Conservation (phyloP, 1,139 yeast genomes). For the Geotrichum candidum region DNA sequence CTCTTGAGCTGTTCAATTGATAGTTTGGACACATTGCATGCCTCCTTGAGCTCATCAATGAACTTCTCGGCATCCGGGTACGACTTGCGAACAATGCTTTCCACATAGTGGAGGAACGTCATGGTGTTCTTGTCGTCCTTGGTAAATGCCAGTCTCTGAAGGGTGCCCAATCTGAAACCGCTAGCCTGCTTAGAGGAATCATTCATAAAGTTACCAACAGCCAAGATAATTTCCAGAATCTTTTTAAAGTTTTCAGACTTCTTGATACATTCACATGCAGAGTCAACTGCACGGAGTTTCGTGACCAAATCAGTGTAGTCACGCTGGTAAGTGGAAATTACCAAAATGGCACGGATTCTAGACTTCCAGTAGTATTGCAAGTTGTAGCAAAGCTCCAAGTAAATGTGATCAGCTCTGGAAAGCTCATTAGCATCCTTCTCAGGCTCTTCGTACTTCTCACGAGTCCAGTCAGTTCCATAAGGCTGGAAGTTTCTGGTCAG, state of each 20-base stretch:
- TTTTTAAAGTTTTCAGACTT: conserved; percentile 60
- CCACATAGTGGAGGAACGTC: conserved; percentile 84
- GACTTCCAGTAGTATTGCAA: conserved; percentile 80
- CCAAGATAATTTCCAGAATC: conserved; percentile 68
- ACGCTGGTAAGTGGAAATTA: conserved; percentile 60
- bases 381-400: conserved; percentile 70
- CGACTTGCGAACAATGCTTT: conserved; percentile 64
- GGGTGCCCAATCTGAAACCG: conserved; percentile 78
- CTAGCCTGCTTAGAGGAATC: conserved; percentile 70
- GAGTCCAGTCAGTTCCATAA: conserved; percentile 51
- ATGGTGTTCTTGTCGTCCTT: conserved; percentile 75
- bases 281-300: conserved; percentile 61
- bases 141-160: conserved; percentile 77
- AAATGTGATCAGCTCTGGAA: conserved; percentile 77
- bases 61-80: conserved; percentile 76
- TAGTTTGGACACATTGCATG: conserved; percentile 57
- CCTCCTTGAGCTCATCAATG: conserved; percentile 65
- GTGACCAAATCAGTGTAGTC: conserved; percentile 63
- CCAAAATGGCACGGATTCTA: conserved; percentile 69
- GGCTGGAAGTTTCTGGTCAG: conserved; percentile 65
- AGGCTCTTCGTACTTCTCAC: conserved; percentile 30
- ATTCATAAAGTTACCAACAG: conserved; percentile 92
- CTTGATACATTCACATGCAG: conserved; percentile 56
- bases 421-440: conserved; percentile 56
- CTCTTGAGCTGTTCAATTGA: conserved; percentile 69